A percentile compares a stretch with the other conserved stretches of the same genome.
phyloP scores from a whole-genome alignment of 805 yeast species.

The Candida vaughaniae region DNA sequence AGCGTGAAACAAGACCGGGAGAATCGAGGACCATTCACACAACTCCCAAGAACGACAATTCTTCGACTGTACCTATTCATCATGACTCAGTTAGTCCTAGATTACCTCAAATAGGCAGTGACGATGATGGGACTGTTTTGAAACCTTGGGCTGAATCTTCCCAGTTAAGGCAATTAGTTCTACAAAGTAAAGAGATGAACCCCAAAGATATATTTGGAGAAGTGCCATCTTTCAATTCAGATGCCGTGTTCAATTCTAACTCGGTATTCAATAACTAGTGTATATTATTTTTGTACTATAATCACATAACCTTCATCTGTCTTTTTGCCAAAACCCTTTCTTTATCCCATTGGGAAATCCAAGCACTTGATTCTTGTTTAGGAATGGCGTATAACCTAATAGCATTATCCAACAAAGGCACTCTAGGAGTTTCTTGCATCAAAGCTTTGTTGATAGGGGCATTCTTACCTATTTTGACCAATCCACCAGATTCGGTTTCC shows the following conservation, averaged over 20 bases:
- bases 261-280: slow-evolving; percentile 1
- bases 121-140: slow-evolving; percentile 30
- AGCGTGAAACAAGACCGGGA: not conserved
- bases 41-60: slow-evolving; percentile 1
- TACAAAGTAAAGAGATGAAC: slow-evolving; percentile 42
- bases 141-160: slow-evolving; percentile 42
- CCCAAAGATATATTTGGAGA: slow-evolving; percentile 75
- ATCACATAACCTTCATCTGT: not conserved
- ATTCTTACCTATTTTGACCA: slow-evolving; percentile 82
- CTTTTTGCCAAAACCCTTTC: slow-evolving; percentile 52
- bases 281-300: not conserved
- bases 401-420: slow-evolving; percentile 76
- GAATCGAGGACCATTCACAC: slow-evolving; percentile 1
- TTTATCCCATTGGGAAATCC: slow-evolving; percentile 71
- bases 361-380: slow-evolving; percentile 56
- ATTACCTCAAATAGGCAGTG: slow-evolving; percentile 42
- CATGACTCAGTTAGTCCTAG: slow-evolving; percentile 7
- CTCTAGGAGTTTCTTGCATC: slow-evolving; percentile 57
- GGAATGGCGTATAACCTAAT: slow-evolving; percentile 79
- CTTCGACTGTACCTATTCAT: not conserved
- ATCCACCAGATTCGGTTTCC: slow-evolving; percentile 82
- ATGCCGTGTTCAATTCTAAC: slow-evolving; percentile 5
- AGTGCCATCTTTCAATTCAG: slow-evolving; percentile 50
- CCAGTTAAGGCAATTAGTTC: slow-evolving; percentile 26
- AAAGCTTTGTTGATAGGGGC: slow-evolving; percentile 63